Percentiles rank a stretch among this genome's conserved stretches.
phyloP scores from a whole-genome alignment of 2,329 filamentous ascomycete genomes.

The Neofusicoccum kwambonambiense region DNA sequence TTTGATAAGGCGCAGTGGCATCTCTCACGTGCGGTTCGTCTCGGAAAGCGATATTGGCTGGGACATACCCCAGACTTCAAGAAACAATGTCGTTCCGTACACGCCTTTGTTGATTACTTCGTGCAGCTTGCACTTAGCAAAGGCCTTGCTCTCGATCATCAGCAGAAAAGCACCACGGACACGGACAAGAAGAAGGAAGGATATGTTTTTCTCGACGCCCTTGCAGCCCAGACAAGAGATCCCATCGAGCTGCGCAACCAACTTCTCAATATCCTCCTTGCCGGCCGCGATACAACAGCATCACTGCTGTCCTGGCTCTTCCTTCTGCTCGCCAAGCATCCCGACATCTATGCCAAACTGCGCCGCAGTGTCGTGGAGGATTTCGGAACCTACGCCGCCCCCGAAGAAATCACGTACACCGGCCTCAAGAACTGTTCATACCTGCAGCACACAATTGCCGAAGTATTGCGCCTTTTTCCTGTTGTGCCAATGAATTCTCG shows the following conservation, averaged over 20 bases:
- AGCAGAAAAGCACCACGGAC: constrained; percentile 27
- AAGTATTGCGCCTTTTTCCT: constrained; percentile 60
- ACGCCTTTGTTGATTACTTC: constrained; percentile 46
- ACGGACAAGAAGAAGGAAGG: constrained; percentile 29
- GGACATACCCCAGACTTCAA: constrained; percentile 2
- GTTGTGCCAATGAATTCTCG: constrained; percentile 55
- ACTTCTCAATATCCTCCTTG: constrained; percentile 47
- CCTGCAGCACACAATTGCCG: constrained; percentile 65
- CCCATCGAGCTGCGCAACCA: constrained; percentile 44
- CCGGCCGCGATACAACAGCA: constrained; percentile 42
- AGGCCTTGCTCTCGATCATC: neutral
- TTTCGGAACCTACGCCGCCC: constrained; percentile 43
- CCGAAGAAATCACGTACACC: constrained; percentile 30
- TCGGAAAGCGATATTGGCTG: constrained; percentile 36
- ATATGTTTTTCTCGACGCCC: constrained; percentile 49
- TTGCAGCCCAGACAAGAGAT: constrained; percentile 47
- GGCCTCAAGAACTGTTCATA: constrained; percentile 29
- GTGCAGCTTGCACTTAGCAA: constrained; percentile 43
- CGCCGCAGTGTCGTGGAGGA: constrained; percentile 40
- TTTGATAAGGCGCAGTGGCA: constrained; percentile 45
- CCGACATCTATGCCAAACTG: constrained; percentile 38
- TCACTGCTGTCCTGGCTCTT: constrained; percentile 41
- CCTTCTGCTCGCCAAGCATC: constrained; percentile 39
- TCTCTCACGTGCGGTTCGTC: constrained; percentile 36
- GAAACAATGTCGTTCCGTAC: constrained; percentile 21